Evolutionary conservation across 1,139 yeast genomes (phyloP).

Genomic region (Diutina sp.): DNA sequence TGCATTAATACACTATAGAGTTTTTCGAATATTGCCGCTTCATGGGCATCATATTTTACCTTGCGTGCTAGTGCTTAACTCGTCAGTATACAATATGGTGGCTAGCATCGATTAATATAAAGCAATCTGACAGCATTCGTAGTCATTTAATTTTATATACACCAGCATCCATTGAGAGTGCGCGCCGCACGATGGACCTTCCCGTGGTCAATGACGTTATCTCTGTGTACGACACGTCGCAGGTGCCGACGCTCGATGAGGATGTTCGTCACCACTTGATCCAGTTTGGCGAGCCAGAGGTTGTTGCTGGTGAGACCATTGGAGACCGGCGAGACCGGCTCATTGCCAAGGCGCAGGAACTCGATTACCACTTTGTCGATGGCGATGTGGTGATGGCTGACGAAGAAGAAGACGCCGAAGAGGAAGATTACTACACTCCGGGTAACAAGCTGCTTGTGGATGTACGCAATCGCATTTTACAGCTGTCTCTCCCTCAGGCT

Average conservation of each 20-base stretch:
- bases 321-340: conserved; percentile 52
- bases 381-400: conserved; percentile 11
- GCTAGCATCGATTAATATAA: background rate
- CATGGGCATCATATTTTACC: background rate
- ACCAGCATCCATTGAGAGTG: background rate
- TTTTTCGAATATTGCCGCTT: background rate
- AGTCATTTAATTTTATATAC: background rate
- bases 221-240: background rate
- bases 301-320: conserved; percentile 46
- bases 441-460: conserved; percentile 48
- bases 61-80: background rate
- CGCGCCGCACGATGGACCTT: background rate
- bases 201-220: background rate
- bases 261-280: conserved; percentile 41
- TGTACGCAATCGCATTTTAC: conserved; percentile 40
- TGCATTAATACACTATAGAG: background rate
- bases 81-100: background rate
- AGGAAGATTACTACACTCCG: conserved; percentile 77
- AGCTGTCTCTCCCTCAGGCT: conserved; percentile 36
- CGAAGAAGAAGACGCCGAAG: conserved; percentile 16
- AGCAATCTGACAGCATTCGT: background rate
- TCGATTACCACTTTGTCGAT: conserved; percentile 16
- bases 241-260: conserved; percentile 51
- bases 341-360: conserved; percentile 6
- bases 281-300: conserved; percentile 45